These are phyloP conservation scores for Zalerion maritima DNA, from an alignment of 495 filamentous ascomycete genomes.

Conservation along the genomic window DNA sequence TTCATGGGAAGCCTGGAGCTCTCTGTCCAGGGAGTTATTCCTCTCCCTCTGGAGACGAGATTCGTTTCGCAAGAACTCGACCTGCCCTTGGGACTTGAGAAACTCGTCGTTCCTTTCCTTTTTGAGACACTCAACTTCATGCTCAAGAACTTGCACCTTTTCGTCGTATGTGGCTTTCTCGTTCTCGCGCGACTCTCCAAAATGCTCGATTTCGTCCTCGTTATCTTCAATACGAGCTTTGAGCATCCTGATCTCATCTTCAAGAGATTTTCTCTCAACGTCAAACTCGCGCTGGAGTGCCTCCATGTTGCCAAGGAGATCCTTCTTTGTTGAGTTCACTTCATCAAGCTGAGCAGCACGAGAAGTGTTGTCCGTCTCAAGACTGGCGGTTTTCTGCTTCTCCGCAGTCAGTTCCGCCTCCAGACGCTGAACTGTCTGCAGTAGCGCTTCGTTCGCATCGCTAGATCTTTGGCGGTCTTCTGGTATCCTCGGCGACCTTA, in stretches of 20 bases:
- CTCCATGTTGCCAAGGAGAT: conserved; percentile 89
- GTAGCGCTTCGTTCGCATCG: conserved; percentile 21
- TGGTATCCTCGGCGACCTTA: conserved; percentile 17
- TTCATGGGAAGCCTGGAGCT: conserved; percentile 39
- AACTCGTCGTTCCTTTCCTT: conserved; percentile 42
- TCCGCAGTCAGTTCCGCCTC: conserved; percentile 61
- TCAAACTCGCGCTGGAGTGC: conserved; percentile 79
- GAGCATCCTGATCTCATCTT: conserved; percentile 59
- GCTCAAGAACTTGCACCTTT: conserved; percentile 49
- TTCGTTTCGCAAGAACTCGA: conserved; percentile 41
- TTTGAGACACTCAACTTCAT: conserved; percentile 49
- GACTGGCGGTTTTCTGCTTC: conserved; percentile 30
- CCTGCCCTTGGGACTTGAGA: conserved; percentile 39
- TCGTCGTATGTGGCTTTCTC: conserved; percentile 56
- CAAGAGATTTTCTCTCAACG: conserved; percentile 64
- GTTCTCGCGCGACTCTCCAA: conserved; percentile 69
- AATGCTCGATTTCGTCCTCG: conserved; percentile 78
- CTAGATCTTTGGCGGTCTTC: conserved; percentile 25
- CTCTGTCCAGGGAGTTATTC: conserved; percentile 34
- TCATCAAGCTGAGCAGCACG: conserved; percentile 55
- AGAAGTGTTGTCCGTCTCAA: conserved; percentile 47
- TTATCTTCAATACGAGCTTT: conserved; percentile 67
- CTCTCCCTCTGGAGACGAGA: conserved; percentile 38
- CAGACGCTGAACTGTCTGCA: conserved; percentile 52
- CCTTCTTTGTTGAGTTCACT: conserved; percentile 78